Evolutionary conservation across 768 basidiomycete species (phyloP), one percentile per base, ranked within the genome.

Genomic region (Termitomyces sp.): DNA sequence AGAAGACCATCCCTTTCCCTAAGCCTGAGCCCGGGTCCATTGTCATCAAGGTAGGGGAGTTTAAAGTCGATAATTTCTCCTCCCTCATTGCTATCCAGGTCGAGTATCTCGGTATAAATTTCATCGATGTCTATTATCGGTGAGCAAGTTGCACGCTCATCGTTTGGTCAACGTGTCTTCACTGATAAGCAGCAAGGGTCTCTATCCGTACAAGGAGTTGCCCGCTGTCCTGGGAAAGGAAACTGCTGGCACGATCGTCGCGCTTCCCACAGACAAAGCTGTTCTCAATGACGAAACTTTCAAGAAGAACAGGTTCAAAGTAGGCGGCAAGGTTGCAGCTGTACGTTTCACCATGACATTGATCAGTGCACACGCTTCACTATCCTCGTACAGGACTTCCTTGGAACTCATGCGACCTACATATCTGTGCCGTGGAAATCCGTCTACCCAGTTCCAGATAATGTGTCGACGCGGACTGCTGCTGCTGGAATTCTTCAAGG

Each of bases 101-200:
- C 23, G 83, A 91, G 62, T 93, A 86, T 63, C 73, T 79, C 9
- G 92, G 91, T 7, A 81, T 96, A 64, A 97, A 97, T 75, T 97
- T 90, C 68, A 92, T 89, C 66, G 89, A 91, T 67, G 85, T 84
- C 43, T 95, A 97, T 69, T 84, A 81, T 66, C 79, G 94, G 83
- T 87, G 72, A 69, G 54, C 17, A 21, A n/a, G 5, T 37, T 46
- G 38, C 7, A 9, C 17, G 16, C 32, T 38, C 29, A 52, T 32
- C 12, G 19, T 40, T n/a, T 50, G 14, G 5, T 35, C 25, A n/a
- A 59, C 14, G 16, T 27, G n/a, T 53, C 49, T 32, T 25, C 34
- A 54, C 19, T 42, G 17, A 17, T n/a, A n/a, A 56, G 19, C 25
- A 66, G 88, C 83, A 59, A 69, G 77, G 91, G 91, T 0, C 61